A percentile compares a stretch with the other conserved stretches of the same genome.
phyloP scores from a whole-genome alignment of 225 moss, liverwort and hornwort species.

The Polytrichum formosum region DNA sequence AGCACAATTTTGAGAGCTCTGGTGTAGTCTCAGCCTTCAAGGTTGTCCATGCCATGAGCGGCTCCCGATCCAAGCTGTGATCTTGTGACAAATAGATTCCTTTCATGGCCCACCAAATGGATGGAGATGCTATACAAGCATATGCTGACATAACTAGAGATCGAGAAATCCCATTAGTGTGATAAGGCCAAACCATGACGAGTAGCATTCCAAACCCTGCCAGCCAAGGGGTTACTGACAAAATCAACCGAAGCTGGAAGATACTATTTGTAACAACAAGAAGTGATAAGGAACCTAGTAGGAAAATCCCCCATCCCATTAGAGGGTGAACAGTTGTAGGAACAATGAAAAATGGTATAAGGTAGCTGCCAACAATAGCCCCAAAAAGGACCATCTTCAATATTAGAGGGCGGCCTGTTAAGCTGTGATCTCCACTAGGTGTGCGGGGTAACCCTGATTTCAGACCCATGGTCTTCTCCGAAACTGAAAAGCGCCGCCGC shows the following conservation, averaged over 20 bases:
- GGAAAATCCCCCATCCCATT: conserved; percentile 68
- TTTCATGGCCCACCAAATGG: conserved; percentile 53
- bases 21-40: conserved; percentile 30
- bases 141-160: conserved; percentile 46
- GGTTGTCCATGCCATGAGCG: conserved; percentile 48
- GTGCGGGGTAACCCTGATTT: conserved; percentile 34
- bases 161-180: conserved; percentile 53
- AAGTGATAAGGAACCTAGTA: conserved; percentile 48
- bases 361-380: conserved; percentile 28
- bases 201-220: conserved; percentile 49
- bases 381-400: conserved; percentile 28
- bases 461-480: conserved; percentile 25
- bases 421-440: conserved; percentile 24
- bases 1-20: conserved; percentile 48
- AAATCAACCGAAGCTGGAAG: conserved; percentile 44
- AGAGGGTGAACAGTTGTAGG: conserved; percentile 65
- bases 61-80: conserved; percentile 23
- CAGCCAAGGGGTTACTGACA: conserved; percentile 50
- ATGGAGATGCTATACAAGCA: conserved; percentile 46
- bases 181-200: conserved; percentile 52
- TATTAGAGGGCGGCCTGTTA: conserved; percentile 21
- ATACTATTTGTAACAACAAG: conserved; percentile 41
- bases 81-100: conserved; percentile 13
- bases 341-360: conserved; percentile 51
- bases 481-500: conserved; percentile 11